phyloP scores from a whole-genome alignment of 2,329 filamentous ascomycete species.

The Paecilomyces dactylethromorphus region DNA sequence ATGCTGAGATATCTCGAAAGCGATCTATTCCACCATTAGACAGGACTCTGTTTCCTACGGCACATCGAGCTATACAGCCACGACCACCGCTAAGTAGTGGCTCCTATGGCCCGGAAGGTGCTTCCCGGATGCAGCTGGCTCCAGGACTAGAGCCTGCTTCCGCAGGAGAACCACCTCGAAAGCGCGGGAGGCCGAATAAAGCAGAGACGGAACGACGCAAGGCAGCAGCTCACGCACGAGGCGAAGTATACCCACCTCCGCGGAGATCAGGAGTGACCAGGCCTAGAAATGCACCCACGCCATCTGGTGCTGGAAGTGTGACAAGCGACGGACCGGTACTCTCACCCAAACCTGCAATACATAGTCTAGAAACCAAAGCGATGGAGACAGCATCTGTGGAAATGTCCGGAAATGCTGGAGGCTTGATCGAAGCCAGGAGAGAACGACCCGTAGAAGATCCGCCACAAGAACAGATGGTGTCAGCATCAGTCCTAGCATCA shows the following conservation, averaged over 20 bases:
- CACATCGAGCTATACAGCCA: conserved; percentile 35
- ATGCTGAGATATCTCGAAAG: conserved; percentile 22
- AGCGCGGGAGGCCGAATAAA: conserved; percentile 39
- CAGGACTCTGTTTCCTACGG: conserved; percentile 15
- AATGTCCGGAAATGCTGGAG: background rate
- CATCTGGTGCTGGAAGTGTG: conserved; percentile 23
- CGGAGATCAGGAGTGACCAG: conserved; percentile 19
- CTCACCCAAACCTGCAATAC: conserved; percentile 10
- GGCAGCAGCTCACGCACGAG: conserved; percentile 30
- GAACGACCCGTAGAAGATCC: background rate
- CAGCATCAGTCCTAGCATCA: background rate
- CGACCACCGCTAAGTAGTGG: conserved; percentile 26
- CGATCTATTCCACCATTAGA: conserved; percentile 24
- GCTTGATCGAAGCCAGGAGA: background rate
- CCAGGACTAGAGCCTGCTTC: conserved; percentile 21
- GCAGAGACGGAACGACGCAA: conserved; percentile 33
- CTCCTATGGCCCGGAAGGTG: conserved; percentile 27
- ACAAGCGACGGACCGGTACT: conserved; percentile 14
- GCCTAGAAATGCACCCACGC: conserved; percentile 21
- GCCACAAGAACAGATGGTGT: background rate
- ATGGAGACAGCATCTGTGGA: conserved; percentile 8
- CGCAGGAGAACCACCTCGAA: conserved; percentile 27
- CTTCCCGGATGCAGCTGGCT: conserved; percentile 26
- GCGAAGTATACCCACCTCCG: conserved; percentile 32
- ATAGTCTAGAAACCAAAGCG: conserved; percentile 9